phyloP scores from a whole-genome alignment of 2,329 filamentous ascomycete genomes.

The Fusarium verticillioides region DNA sequence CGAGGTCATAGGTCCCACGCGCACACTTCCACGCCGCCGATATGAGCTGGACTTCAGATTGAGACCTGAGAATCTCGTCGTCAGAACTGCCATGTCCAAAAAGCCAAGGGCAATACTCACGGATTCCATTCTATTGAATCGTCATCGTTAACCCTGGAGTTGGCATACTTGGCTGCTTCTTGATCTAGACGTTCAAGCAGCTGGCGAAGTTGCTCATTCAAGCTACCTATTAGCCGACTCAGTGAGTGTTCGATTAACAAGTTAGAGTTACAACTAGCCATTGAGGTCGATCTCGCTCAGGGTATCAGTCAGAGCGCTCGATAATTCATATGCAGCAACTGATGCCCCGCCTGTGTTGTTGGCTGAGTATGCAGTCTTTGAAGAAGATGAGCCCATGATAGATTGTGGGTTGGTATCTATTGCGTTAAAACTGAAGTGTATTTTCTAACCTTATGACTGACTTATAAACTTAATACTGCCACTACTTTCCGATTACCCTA shows the following conservation, averaged over 20 bases:
- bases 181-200: constrained; percentile 38
- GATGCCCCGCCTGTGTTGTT: constrained; percentile 24
- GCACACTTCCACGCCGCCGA: constrained; percentile 37
- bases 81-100: too few species aligned
- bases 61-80: background rate
- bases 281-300: constrained; percentile 20
- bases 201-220: constrained; percentile 22
- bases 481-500: too few species aligned
- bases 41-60: constrained; percentile 29
- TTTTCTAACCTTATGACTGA: too few species aligned
- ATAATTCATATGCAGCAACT: constrained; percentile 18
- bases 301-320: constrained; percentile 11
- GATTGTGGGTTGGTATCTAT: too few species aligned
- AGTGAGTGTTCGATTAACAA: background rate
- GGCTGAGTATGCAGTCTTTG: constrained; percentile 23
- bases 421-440: too few species aligned
- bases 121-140: constrained; percentile 32
- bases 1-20: constrained; percentile 19
- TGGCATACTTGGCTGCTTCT: constrained; percentile 36
- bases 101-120: background rate
- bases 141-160: constrained; percentile 28
- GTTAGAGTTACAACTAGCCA: background rate
- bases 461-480: too few species aligned
- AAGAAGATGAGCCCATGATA: constrained; percentile 24
- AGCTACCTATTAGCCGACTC: constrained; percentile 1